Conservation (phyloP, 805 yeast genomes). For the Myxozyma vanderwaltii region DNA sequence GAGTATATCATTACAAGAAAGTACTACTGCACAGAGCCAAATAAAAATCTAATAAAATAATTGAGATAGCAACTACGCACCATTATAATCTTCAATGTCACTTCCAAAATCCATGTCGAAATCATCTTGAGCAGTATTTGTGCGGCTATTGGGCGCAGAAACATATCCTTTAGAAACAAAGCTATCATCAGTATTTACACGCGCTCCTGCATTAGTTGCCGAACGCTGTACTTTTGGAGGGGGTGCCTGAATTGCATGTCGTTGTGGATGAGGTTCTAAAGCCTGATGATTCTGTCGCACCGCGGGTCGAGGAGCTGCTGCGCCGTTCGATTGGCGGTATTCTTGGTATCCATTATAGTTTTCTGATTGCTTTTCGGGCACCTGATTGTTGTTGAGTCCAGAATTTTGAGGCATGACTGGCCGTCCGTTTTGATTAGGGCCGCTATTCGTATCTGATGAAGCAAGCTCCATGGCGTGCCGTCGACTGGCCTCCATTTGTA, state of each 20-base stretch:
- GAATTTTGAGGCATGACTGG: neutral
- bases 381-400: neutral
- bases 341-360: neutral
- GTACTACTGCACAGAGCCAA: neutral
- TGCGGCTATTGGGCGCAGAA: neutral
- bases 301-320: neutral
- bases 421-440: neutral
- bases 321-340: neutral
- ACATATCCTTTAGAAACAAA: constrained; percentile 5
- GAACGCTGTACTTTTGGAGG: neutral
- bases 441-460: neutral
- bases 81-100: constrained; percentile 26
- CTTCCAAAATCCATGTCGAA: constrained; percentile 25
- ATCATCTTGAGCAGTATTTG: constrained; percentile 2
- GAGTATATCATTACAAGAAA: neutral
- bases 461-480: neutral
- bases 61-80: too few relatives aligned
- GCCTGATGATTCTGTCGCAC: neutral
- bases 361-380: neutral
- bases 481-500: neutral
- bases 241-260: neutral
- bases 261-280: neutral
- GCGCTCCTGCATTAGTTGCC: neutral
- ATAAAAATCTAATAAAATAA: too few relatives aligned
- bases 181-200: neutral